Conservation (phyloP, 2,329 filamentous ascomycete species). For the Didymella sp. region DNA sequence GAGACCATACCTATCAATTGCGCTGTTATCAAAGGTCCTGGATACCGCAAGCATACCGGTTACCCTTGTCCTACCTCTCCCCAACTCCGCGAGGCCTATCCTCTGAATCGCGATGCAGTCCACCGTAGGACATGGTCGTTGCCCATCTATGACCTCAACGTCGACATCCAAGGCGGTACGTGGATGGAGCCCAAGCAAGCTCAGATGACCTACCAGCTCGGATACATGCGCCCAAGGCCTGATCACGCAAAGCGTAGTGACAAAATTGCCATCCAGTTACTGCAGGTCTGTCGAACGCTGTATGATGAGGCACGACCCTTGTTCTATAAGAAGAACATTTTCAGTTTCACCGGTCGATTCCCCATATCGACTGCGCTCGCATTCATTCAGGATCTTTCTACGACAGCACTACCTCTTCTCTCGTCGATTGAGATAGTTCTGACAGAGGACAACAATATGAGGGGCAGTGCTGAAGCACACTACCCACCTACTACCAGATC, state of each 20-base stretch:
- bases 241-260: not conserved
- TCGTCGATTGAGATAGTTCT: constrained; percentile 27
- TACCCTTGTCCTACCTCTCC: constrained; percentile 10
- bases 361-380: constrained; percentile 33
- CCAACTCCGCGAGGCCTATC: constrained; percentile 17
- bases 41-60: constrained; percentile 9
- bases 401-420: constrained; percentile 22
- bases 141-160: constrained; percentile 27
- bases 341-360: constrained; percentile 31
- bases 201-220: constrained; percentile 34
- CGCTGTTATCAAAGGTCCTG: constrained; percentile 14
- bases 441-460: constrained; percentile 30
- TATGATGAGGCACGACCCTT: constrained; percentile 30
- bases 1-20: constrained; percentile 26
- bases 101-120: constrained; percentile 11
- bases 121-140: constrained; percentile 27
- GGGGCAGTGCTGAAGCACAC: constrained; percentile 21
- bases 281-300: constrained; percentile 32
- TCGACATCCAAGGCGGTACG: constrained; percentile 17
- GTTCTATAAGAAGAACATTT: constrained; percentile 35
- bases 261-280: constrained; percentile 17
- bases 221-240: not conserved
- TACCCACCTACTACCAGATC: constrained; percentile 25
- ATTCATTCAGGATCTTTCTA: constrained; percentile 33
- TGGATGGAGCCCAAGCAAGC: constrained; percentile 21